Percentiles rank a stretch among this genome's conserved stretches.
Evolutionary conservation across 2,329 filamentous ascomycete genomes (phyloP).

Genomic region (Fusarium sublunatum): DNA sequence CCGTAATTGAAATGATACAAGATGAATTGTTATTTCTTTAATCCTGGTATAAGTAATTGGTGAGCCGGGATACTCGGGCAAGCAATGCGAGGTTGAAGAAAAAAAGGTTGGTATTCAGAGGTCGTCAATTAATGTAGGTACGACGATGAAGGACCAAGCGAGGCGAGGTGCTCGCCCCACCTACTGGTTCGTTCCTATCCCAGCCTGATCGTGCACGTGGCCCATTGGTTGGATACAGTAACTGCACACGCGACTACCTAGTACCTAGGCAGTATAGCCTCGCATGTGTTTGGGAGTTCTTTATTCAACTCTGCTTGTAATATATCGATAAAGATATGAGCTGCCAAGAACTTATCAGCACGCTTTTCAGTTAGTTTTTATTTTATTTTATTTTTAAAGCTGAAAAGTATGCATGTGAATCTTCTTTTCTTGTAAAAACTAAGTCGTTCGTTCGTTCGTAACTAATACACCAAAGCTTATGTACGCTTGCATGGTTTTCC

Average conservation of each 20-base stretch:
- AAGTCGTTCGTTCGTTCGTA: too few relatives aligned
- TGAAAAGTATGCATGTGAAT: too few relatives aligned
- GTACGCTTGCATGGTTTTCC: too few relatives aligned
- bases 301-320: too few relatives aligned
- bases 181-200: constrained; percentile 17
- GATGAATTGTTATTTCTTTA: constrained; percentile 15
- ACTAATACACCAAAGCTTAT: too few relatives aligned
- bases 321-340: too few relatives aligned
- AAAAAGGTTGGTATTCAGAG: constrained; percentile 27
- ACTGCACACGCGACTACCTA: neutral
- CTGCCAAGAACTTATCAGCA: too few relatives aligned
- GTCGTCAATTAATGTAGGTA: constrained; percentile 15
- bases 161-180: constrained; percentile 28
- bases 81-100: constrained; percentile 24
- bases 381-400: too few relatives aligned
- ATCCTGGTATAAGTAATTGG: constrained; percentile 14
- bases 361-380: too few relatives aligned
- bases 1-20: neutral
- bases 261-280: too few relatives aligned
- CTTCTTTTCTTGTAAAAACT: too few relatives aligned
- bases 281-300: too few relatives aligned
- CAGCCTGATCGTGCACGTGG: constrained; percentile 47
- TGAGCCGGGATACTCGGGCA: constrained; percentile 7
- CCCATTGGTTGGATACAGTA: constrained; percentile 45
- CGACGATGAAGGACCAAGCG: constrained; percentile 29